A percentile compares a stretch with the other conserved stretches of the same genome.
phyloP scores from a whole-genome alignment of 2,329 filamentous ascomycete species.

The Calonectria hawksworthii region DNA sequence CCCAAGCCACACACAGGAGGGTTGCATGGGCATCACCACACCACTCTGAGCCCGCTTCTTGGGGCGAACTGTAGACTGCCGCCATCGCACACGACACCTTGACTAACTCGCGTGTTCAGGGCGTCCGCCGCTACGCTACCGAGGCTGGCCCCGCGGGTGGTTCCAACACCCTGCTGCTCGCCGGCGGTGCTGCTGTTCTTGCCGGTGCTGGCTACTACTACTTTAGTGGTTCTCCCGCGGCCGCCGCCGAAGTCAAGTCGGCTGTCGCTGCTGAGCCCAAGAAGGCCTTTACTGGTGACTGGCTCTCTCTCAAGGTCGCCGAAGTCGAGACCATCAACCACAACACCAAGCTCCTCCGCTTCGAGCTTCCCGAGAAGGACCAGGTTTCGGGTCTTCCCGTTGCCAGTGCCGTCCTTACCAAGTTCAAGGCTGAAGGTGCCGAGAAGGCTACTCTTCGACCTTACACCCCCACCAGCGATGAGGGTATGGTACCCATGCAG shows the following conservation, averaged over 20 bases:
- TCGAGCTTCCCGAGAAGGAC: conserved; percentile 87
- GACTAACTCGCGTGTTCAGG: conserved; percentile 57
- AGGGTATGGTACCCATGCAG: conserved; percentile 66
- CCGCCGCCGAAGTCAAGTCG: conserved; percentile 64
- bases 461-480: conserved; percentile 93
- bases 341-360: conserved; percentile 95
- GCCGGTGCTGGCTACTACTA: conserved; percentile 72
- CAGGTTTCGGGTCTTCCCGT: conserved; percentile 86
- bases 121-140: conserved; percentile 77
- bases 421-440: conserved; percentile 86
- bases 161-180: conserved; percentile 72
- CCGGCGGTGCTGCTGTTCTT: conserved; percentile 70
- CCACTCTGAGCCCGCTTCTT: background rate
- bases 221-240: conserved; percentile 66
- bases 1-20: conserved; percentile 12
- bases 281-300: conserved; percentile 81
- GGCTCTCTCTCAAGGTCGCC: conserved; percentile 84
- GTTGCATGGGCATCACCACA: conserved; percentile 19
- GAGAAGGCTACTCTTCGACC: conserved; percentile 91
- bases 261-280: conserved; percentile 68
- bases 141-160: conserved; percentile 65
- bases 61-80: background rate
- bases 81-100: background rate
- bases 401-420: conserved; percentile 91
- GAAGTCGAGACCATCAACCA: conserved; percentile 86